Conservation (phyloP, 2,329 filamentous ascomycete species). For the Aspergillus versicolor region DNA sequence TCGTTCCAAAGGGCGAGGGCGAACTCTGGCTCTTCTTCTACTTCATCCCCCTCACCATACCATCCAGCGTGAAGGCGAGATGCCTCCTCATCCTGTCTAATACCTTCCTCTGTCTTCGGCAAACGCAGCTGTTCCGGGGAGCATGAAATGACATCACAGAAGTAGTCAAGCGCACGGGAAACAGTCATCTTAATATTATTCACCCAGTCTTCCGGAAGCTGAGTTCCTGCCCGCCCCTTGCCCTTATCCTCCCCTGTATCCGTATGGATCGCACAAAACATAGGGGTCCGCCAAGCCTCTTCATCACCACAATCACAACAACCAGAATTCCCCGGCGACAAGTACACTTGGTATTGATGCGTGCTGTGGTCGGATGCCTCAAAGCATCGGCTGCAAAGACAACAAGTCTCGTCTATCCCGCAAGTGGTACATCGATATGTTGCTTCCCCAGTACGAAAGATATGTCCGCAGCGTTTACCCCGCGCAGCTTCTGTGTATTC, state of each 20-base stretch:
- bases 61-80: slow-evolving; percentile 76
- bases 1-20: slow-evolving; percentile 94
- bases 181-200: slow-evolving; percentile 82
- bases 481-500: slow-evolving; percentile 91
- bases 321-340: slow-evolving; percentile 87
- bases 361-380: slow-evolving; percentile 92
- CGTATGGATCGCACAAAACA: slow-evolving; percentile 89
- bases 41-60: slow-evolving; percentile 63
- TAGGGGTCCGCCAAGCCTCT: slow-evolving; percentile 85
- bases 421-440: slow-evolving; percentile 95
- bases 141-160: slow-evolving; percentile 97
- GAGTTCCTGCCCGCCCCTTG: slow-evolving; percentile 59
- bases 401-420: slow-evolving; percentile 91
- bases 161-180: slow-evolving; percentile 81
- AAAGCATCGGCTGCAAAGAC: slow-evolving; percentile 90
- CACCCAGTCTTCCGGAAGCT: slow-evolving; percentile 72
- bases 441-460: slow-evolving; percentile 91
- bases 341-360: slow-evolving; percentile 84
- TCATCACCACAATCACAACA: slow-evolving; percentile 97
- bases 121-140: slow-evolving; percentile 92
- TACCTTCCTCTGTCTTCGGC: slow-evolving; percentile 77
- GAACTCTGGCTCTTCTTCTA: slow-evolving; percentile 69
- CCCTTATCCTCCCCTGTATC: slow-evolving; percentile 53
- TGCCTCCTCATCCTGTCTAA: slow-evolving; percentile 74
- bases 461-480: slow-evolving; percentile 94